Evolutionary conservation across 2,329 filamentous ascomycete genomes (phyloP), one percentile per base, ranked within the genome.

Genomic region (Phyllachora maydis): DNA sequence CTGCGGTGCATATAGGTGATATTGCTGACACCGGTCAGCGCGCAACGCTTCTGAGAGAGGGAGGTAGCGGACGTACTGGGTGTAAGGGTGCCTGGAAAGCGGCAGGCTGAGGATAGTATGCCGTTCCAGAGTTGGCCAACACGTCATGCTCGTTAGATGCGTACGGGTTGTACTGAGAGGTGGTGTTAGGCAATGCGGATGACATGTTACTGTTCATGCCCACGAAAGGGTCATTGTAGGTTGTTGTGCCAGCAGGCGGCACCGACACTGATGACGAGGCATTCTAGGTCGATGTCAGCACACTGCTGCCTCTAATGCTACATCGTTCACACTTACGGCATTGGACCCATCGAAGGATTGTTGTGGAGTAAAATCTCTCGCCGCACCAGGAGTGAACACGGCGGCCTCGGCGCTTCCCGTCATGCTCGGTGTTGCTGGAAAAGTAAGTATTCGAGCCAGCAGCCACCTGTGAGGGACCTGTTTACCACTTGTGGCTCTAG

Each of bases 1-100:
- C 27, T 83, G 64, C 1, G 83, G 82, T 16, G 81, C 78, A 45
- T 98, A 98, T 8, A 92, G 61, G 45, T 98, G 88, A 43, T 93
- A 91, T 53, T 85, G 77, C 5, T 82, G 63, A 68, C 74, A 30
- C 6, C 8, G 6, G 6, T 11, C 12, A 14, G 14, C 8, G 15
- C 12, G 14, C 20, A 22, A 22, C 5, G 11, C 10, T 7, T 9
- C 11, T 11, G 8, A 8, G 13, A 12, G 16, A 22, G 18, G 9
- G 4, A 26, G n/a, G 21, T 11, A 19, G 15, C 9, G 14, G 8
- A 39, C 57, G 40, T 46, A 71, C 66, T 12, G 75, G 75, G 33
- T 75, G 71, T 11, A 57, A 43, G 10, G 58, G 54, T 8, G 56
- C 44, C 8, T 52, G 43, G 38, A 59, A 72, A 8, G 52, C 49